Evolutionary conservation across 164 flowering plant species (phyloP), one percentile per base, ranked within the genome.

Genomic region (Nymphaea thermarum): DNA sequence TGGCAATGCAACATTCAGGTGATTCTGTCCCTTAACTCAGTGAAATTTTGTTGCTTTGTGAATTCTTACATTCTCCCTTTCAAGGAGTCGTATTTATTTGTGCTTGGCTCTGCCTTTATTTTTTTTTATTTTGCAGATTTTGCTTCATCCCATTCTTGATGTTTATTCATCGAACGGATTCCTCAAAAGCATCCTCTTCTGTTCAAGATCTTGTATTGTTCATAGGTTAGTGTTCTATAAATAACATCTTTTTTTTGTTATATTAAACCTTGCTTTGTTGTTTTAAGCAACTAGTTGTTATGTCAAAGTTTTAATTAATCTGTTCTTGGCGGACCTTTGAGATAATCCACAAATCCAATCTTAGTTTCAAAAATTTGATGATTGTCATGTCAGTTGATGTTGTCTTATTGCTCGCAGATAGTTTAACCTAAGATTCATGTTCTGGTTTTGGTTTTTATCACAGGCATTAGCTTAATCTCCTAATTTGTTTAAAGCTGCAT

Each of bases 1-100:
- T 69, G 93, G 95, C 61, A 82, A 70, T 84, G 90, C 91, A 61
- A 81, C 74, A 25, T 93, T 86, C 87, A 93, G 91, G 96, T 90
- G 79, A 76, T 70, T 68, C 17, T 61, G 59, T 44, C 10, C 14
- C 69, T 70, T 7, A 6, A 61, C 5, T 61, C 16, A 61, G 64
- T 61, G 8, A 11, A 61, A 61, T 11, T 36, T 61, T 25, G 36
- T 12, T 47, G 55, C 55, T 47, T 47, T 12, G 2, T 47, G 55
- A 47, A 47, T 47, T 7, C 7, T 47, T 7, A 47, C 12, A 4
- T 12, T 47, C 55, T 47, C 11, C 5, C 7, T 47, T 47, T 47
- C 55, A 6, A 6, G 55, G n/a, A n/a, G n/a, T n/a, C n/a, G 12
- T 47, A 47, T 2, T 47, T 47, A 47, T 47, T 47, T 7, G 12